Base-by-base conservation (phyloP, 306 rosid species). In the Crotalaria pallida region DNA sequence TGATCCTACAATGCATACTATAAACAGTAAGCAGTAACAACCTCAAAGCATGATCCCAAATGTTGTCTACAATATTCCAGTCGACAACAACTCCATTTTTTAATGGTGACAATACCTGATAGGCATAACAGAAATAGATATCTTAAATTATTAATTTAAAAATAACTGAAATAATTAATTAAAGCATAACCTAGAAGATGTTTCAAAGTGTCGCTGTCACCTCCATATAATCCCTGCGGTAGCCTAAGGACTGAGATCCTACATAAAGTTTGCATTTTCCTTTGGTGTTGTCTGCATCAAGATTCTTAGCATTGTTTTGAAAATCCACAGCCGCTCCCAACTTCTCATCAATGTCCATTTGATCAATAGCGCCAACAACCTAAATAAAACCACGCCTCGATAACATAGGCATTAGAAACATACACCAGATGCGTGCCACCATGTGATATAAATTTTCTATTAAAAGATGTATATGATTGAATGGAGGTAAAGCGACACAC, bases 21-120 rank as follows among this genome's bases (percentile, higher is more conserved):
- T 26, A 51, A 2, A 50, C 38, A 24, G 44, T 10, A 51, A 55
- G 57, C 70, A 57, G 59, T 10, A 65, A 33, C 60, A 72, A 89
- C 96, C 90, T 85, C 63, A 89, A 87, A 66, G 96, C 96, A 79
- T 89, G 96, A 69, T 87, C 96, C 96, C 96, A 89, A 64, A 87
- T 87, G 80, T 80, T 82, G 76, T 87, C 96, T 65, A 87, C 92
- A 61, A 88, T 85, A 51, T 89, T 92, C 92, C 96, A 89, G 79
- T 89, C 92, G 73, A 76, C 86, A 55, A 86, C 84, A 62, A 87
- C 78, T 62, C 96, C 92, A 81, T 87, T 88, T 80, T 84, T 89
- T 43, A 87, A 27, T 7, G 90, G 87, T 15, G 90, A 79, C 7
- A 87, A 36, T 58, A 89, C 92, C 96, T 89, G 75, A 65, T 51